Base-by-base conservation (phyloP, 345 rosid species). In the Gossypium ekmanianum region DNA sequence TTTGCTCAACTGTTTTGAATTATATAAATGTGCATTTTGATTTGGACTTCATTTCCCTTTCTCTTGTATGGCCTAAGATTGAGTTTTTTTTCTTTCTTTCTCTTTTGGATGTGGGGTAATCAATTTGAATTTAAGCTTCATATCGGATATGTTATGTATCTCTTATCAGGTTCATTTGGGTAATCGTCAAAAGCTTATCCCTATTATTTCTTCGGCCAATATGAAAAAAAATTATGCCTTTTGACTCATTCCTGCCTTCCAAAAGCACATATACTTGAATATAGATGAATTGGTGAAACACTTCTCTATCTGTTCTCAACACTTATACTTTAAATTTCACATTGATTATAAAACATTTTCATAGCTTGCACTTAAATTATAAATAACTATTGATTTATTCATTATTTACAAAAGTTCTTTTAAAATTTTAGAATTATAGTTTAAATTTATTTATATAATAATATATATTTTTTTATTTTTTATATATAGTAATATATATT, bases 81-180 rank as follows among this genome's bases (percentile, higher is more conserved):
- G 27, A 18, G 26, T 43, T 11, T 12, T 18, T 3, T 18, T 48
- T 22, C 24, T 22, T 20, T 22, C 18, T 63, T 7, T 39, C 8
- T 34, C 48, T 9, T 39, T 63, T 39, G 39, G 11, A 20, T 45
- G 11, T 67, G 39, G 55, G 27, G 68, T 3, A n/a, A 52, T 58
- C 72, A 68, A 48, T 48, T 48, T 69, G 47, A 69, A 69, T 69
- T 51, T 45, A 69, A 51, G 27, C 58, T 48, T 22, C 39, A 14
- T 68, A 47, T 3, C 50, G 58, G 45, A 43, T 43, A 41, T 41
- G 11, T 6, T 12, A 34, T 34, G 7, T 13, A 59, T 59, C 10
- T 45, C 7, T 45, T 18, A 1, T 20, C 11, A 22, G 2, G n/a
- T 11, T 66, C 27, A 43, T 34, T 39, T 39, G 12, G 64, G 64